A percentile compares a stretch with the other conserved stretches of the same genome.
These are phyloP conservation scores for Mrakia blollopis DNA, from an alignment of 768 basidiomycete genomes.

Conservation along the genomic window DNA sequence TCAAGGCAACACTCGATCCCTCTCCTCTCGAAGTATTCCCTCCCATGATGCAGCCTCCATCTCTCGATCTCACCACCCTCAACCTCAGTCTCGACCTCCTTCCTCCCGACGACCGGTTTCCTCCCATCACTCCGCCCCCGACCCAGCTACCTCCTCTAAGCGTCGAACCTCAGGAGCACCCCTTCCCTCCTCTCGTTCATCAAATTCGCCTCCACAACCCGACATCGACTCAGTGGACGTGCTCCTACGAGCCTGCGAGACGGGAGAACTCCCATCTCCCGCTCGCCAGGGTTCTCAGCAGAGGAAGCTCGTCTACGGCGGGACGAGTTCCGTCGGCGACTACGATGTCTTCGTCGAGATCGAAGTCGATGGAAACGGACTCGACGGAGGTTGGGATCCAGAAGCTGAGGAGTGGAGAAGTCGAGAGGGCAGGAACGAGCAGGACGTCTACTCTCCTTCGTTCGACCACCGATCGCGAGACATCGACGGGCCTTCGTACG, in stretches of 20 bases:
- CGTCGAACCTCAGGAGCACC: background rate
- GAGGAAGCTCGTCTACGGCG: slow-evolving; percentile 6
- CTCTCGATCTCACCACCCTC: background rate
- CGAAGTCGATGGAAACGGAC: background rate
- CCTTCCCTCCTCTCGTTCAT: background rate
- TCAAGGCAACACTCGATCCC: background rate
- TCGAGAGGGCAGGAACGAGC: background rate
- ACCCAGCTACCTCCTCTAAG: background rate
- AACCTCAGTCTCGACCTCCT: background rate
- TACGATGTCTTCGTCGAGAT: background rate
- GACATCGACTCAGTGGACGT: background rate
- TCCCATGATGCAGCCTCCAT: background rate
- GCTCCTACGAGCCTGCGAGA: background rate
- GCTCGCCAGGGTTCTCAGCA: background rate
- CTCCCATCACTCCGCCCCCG: background rate
- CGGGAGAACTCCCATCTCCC: background rate
- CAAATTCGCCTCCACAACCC: background rate
- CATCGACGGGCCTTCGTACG: background rate
- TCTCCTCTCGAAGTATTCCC: background rate
- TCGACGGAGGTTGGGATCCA: background rate
- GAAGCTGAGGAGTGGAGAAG: background rate
- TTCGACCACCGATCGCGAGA: background rate
- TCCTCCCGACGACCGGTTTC: background rate
- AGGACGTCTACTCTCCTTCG: background rate
- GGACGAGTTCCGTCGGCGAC: background rate